Base-by-base conservation (phyloP, 768 basidiomycete genomes). In the Inosperma sp. region DNA sequence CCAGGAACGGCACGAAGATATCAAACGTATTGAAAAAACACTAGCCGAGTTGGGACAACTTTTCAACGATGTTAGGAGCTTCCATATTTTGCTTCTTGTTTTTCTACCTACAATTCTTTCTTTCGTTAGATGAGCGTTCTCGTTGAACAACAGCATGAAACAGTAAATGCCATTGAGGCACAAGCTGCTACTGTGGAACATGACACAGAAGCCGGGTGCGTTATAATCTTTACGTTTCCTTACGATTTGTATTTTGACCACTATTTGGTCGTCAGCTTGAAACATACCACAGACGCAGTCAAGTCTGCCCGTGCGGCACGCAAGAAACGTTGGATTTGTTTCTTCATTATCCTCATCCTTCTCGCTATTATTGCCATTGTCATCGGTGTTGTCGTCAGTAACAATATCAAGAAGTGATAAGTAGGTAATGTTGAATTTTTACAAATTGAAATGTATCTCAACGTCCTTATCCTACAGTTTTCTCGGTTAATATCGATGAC, bases 241-340 rank as follows among this genome's bases (percentile, higher is more conserved):
- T 36, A n/a, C 30, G 22, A 31, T 10, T 40, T 33, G 53, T 57
- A 52, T 58, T 53, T 21, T 37, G 9, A 17, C 34, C 19, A 27
- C 13, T 16, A 41, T 26, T 27, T 13, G 35, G 5, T 59, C n/a
- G n/a, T n/a, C n/a, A 96, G 93, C 53, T 69, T 92, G 45, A 73
- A 78, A 55, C 88, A 96, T 65, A 90, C 92, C 1, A 82, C 87
- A 40, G 88, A 88, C 62, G 95, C 94, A 6, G 88, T 97, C 46
- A 74, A 70, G 30, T 91, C 87, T 30, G 95, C 95, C 17, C 79
- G 88, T 25, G 80, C 86, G 26, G 95, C 95, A 17, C 84, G 95
- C 53, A 91, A 86, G 70, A 97, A 95, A 79, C 84, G 93, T 61
- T 96, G 93, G 93, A 94, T 95, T 65, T 97, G 94, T 72, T 95